Base-by-base conservation (phyloP, 208 protist genomes). In the Leishmania amazonensis region DNA sequence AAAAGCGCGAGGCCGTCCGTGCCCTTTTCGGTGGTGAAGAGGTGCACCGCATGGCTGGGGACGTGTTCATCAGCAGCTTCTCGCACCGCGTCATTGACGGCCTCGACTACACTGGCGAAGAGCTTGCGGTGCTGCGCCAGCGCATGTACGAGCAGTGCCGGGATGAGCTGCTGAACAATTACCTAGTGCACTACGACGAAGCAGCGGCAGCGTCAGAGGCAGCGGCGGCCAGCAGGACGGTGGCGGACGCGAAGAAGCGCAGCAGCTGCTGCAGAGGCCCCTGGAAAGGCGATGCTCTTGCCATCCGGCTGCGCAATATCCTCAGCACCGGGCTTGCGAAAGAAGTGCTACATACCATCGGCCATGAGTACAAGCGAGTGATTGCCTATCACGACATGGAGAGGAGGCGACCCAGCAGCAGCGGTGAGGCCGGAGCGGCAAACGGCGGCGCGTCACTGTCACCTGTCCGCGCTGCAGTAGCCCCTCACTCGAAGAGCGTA, bases 11-110 rank as follows among this genome's bases (percentile, higher is more conserved):
- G 31, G 93, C 85, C 21, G 85, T 96, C 7, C 89, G 93, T 0
- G 91, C 87, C 7, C 81, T 97, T 54, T 97, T 97, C 86, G 94
- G 94, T 38, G 94, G 94, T n/a, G 90, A 95, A 72, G 76, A 79
- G 51, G 76, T 97, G 8, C 76, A 83, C 40, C 62, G 51, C 49
- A 75, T 97, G 17, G 71, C 78, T 0, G 93, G 95, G 1, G 93
- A 97, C 86, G 89, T 93, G 68, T 91, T 91, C 76, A 84, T 87
- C 35, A 89, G 92, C 62, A 93, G 87, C 76, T 96, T 97, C 83
- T 91, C 93, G 0, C 91, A 94, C 71, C 91, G 94, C 31, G 90
- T 96, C 9, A 88, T 96, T 64, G 94, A 97, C 77, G 93, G 93
- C 8, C 80, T 95, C 17, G 94, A 97, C 84, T 90, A 88, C 76